Base-by-base conservation (phyloP, 1,139 yeast genomes). In the Lodderomyces margitis region DNA sequence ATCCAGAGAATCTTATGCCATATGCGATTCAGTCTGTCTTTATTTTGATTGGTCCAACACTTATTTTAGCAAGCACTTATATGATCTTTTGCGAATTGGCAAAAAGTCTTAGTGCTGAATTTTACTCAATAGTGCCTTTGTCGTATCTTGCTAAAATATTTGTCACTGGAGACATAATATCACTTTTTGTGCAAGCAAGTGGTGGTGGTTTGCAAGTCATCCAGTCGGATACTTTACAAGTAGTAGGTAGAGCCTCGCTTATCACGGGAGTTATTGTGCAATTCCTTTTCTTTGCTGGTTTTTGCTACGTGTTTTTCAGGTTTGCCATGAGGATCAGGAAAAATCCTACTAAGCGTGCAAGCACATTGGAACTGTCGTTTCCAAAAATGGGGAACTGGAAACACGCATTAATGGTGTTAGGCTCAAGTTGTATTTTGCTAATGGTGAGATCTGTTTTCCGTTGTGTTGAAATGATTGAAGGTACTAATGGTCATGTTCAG, bases 381-480 rank as follows among this genome's bases (percentile, higher is more conserved):
- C 32, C 32, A 2, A 28, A 4, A 5, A 28, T 28, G 6, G 32
- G 32, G 3, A 28, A 28, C 19, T 28, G 32, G 32, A 28, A 28
- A 28, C 32, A 28, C 19, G 32, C n/a, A 28, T 5, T 28, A 15
- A 15, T 28, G 19, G 32, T 28, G 6, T 28, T 28, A 19, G 11
- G 32, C 9, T 28, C 16, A 4, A 28, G 32, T 9, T 28, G 32
- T 11, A 15, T 28, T 8, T 28, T 28, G 3, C 16, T 28, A 11
- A 28, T 28, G 32, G 19, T 28, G 6, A 28, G 32, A 12, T 28
- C 32, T 7, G 19, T 28, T 11, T 28, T 5, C 10, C 32, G 32
- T 5, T 28, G 32, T 28, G 32, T 15, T 14, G 32, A 28, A 28
- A 28, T 28, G 32, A 28, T 28, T 28, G 32, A 28, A 9, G 32